Conservation (phyloP, 108 stramenopile species). For the Nitzschia putrida region DNA sequence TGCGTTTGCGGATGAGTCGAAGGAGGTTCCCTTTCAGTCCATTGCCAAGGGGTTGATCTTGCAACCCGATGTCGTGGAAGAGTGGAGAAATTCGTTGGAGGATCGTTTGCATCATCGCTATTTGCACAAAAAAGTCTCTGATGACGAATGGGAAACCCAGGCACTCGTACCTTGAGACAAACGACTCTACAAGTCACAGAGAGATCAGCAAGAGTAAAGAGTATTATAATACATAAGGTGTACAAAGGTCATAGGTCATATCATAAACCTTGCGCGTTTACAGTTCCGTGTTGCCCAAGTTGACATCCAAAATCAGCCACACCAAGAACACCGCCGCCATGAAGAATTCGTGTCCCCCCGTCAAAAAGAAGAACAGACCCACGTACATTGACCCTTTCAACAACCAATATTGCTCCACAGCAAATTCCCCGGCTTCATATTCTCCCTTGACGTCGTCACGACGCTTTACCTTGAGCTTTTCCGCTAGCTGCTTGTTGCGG, state of each 20-base stretch:
- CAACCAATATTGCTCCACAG: constrained; percentile 48
- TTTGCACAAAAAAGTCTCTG: neutral
- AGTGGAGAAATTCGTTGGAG: neutral
- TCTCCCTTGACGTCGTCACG: constrained; percentile 35
- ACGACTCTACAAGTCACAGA: neutral
- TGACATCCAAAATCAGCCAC: constrained; percentile 38
- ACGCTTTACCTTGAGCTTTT: constrained; percentile 22
- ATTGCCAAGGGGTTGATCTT: neutral
- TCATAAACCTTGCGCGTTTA: no score
- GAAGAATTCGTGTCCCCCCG: constrained; percentile 40
- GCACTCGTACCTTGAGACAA: neutral
- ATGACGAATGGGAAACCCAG: neutral
- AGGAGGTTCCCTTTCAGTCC: neutral
- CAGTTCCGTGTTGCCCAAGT: constrained; percentile 4
- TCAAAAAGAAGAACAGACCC: constrained; percentile 43
- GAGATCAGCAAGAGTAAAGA: neutral
- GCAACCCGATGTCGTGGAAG: neutral
- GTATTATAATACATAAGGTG: no score
- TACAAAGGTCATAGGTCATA: no score
- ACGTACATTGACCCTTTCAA: constrained; percentile 39
- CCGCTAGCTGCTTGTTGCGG: constrained; percentile 27
- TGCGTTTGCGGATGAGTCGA: neutral
- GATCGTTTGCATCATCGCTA: neutral
- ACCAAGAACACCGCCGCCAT: constrained; percentile 40
- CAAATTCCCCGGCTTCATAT: constrained; percentile 32